phyloP scores from a whole-genome alignment of 139 green algal species.

The Haematococcus lacustris region DNA sequence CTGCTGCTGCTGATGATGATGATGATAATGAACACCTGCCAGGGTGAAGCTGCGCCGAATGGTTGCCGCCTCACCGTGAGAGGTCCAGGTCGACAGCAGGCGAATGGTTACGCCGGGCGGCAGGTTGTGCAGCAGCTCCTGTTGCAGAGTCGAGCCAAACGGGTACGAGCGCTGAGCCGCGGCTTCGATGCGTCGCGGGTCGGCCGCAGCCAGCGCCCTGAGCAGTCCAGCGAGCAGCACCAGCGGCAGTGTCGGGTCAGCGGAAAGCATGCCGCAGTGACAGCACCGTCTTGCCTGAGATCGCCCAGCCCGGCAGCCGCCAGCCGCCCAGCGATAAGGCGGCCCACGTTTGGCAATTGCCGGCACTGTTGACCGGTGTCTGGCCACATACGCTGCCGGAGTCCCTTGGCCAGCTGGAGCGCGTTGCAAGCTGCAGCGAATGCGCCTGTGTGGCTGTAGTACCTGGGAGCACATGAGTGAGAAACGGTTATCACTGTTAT shows the following conservation, averaged over 20 bases:
- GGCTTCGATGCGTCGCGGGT: background rate
- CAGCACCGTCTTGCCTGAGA: conserved; percentile 3
- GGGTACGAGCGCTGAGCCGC: background rate
- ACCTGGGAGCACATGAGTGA: background rate
- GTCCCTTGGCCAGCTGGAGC: conserved; percentile 25
- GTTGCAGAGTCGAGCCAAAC: background rate
- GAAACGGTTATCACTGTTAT: background rate
- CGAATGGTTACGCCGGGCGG: background rate
- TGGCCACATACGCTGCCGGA: conserved; percentile 52
- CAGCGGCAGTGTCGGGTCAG: background rate
- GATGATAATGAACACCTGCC: too few species aligned
- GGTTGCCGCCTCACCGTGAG: background rate
- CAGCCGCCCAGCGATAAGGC: conserved; percentile 40
- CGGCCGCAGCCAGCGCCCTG: background rate
- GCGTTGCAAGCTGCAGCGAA: conserved; percentile 54
- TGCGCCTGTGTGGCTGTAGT: conserved; percentile 6
- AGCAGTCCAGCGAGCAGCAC: background rate
- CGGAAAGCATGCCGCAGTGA: background rate
- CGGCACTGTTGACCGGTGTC: conserved; percentile 27
- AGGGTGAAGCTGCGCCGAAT: background rate
- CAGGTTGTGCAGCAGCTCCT: background rate
- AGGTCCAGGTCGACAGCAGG: background rate
- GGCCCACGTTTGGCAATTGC: conserved; percentile 50
- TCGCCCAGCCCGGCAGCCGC: conserved; percentile 34
- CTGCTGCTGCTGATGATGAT: too few species aligned